Percentiles rank a stretch among this genome's conserved stretches.
phyloP scores from a whole-genome alignment of 1,284 basidiomycete species.

The Cystobasidium slooffiae region DNA sequence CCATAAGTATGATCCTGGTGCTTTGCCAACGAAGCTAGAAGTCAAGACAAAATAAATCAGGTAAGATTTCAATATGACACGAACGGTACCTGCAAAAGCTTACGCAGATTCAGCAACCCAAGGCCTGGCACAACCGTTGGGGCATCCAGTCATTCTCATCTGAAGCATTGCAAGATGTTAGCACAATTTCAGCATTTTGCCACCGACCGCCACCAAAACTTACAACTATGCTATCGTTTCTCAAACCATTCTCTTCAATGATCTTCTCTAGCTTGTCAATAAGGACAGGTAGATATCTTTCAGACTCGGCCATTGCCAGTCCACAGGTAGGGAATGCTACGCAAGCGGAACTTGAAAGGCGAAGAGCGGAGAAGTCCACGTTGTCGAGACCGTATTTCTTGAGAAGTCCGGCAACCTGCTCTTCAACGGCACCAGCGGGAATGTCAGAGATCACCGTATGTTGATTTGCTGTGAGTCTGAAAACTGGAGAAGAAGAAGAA shows the following conservation, averaged over 20 bases:
- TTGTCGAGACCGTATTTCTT: slow-evolving; percentile 91
- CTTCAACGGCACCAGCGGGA: slow-evolving; percentile 62
- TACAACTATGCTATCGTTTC: slow-evolving; percentile 94
- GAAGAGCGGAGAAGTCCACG: slow-evolving; percentile 75
- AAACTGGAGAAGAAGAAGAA: neutral
- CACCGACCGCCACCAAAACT: slow-evolving; percentile 58
- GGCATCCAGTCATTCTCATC: slow-evolving; percentile 71
- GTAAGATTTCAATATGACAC: neutral
- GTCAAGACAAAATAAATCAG: neutral
- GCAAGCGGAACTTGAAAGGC: slow-evolving; percentile 79
- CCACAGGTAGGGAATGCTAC: slow-evolving; percentile 98
- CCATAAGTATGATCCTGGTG: slow-evolving; percentile 91
- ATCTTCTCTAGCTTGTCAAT: slow-evolving; percentile 95
- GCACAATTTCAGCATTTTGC: neutral
- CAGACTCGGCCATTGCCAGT: slow-evolving; percentile 93
- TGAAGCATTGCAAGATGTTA: slow-evolving; percentile 8
- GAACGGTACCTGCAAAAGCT: neutral
- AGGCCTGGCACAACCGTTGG: slow-evolving; percentile 92
- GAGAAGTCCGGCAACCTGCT: slow-evolving; percentile 71
- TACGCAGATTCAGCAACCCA: slow-evolving; percentile 89
- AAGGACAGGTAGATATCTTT: slow-evolving; percentile 91
- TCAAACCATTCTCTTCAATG: slow-evolving; percentile 87
- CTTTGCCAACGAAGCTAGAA: slow-evolving; percentile 82
- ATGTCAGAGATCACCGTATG: slow-evolving; percentile 90
- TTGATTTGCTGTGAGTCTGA: slow-evolving; percentile 72